A percentile compares a stretch with the other conserved stretches of the same genome.
Conservation (phyloP, 176 grass and related monocot genomes). For the Hordeum vulgare region MorexV3_pseudomolecules_assembly NC_058520.1:34473502-34474001, state of each 20-base stretch:
- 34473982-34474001: too few relatives aligned
- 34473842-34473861: too few relatives aligned
- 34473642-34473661: constrained; percentile 6
- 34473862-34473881: too few relatives aligned
- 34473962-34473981: too few relatives aligned
- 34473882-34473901: too few relatives aligned
- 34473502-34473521: neutral
- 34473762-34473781: constrained; percentile 28
- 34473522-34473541: neutral
- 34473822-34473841: too few relatives aligned
- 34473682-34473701: constrained; percentile 25
- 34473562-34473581: constrained; percentile 24
- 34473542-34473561: neutral
- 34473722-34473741: neutral
- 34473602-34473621: neutral
- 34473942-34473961: too few relatives aligned
- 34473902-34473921: too few relatives aligned
- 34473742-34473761: constrained; percentile 22
- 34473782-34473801: neutral
- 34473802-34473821: too few relatives aligned
- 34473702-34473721: neutral
- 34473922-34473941: too few relatives aligned
- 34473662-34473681: constrained; percentile 36
- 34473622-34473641: too few relatives aligned
- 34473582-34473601: neutral